phyloP scores from a whole-genome alignment of 257 asterid species.

The Thymus quinquecostatus region DNA sequence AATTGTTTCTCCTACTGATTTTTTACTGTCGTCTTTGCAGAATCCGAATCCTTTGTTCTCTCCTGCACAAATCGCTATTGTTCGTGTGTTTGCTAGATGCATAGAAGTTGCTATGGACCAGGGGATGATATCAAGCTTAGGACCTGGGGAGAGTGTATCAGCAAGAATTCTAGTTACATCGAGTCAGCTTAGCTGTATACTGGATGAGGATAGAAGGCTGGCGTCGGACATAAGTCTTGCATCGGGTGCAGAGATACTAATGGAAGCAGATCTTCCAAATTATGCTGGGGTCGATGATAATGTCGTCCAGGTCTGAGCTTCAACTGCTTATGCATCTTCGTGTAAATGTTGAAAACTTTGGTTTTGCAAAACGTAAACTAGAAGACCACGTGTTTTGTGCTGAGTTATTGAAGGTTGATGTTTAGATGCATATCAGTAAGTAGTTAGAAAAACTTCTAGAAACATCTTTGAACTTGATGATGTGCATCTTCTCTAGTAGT shows the following conservation, averaged over 20 bases:
- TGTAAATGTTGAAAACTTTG: conserved; percentile 23
- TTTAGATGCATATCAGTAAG: not conserved
- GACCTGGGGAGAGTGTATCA: conserved; percentile 34
- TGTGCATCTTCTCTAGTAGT: not conserved
- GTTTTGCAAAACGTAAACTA: conserved; percentile 16
- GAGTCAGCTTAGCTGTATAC: conserved; percentile 45
- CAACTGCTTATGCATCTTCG: conserved; percentile 28
- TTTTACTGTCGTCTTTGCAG: conserved; percentile 42
- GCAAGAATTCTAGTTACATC: conserved; percentile 53
- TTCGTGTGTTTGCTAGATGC: conserved; percentile 53
- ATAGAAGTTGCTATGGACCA: conserved; percentile 45
- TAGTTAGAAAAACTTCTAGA: conserved; percentile 5
- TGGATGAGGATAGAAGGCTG: conserved; percentile 45
- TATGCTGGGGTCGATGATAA: conserved; percentile 40
- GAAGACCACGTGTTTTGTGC: conserved; percentile 3
- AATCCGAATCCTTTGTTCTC: conserved; percentile 43
- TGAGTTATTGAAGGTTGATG: conserved; percentile 8
- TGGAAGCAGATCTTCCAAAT: conserved; percentile 35
- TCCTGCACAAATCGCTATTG: conserved; percentile 57
- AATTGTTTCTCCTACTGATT: conserved; percentile 18
- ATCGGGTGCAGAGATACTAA: conserved; percentile 46
- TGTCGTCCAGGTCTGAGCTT: conserved; percentile 54
- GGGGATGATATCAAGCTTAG: conserved; percentile 31
- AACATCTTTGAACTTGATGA: not conserved
- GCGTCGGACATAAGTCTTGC: conserved; percentile 49